Evolutionary conservation across 1,284 basidiomycete species (phyloP).

Genomic region (Phellopilus nigrolimitatus): DNA sequence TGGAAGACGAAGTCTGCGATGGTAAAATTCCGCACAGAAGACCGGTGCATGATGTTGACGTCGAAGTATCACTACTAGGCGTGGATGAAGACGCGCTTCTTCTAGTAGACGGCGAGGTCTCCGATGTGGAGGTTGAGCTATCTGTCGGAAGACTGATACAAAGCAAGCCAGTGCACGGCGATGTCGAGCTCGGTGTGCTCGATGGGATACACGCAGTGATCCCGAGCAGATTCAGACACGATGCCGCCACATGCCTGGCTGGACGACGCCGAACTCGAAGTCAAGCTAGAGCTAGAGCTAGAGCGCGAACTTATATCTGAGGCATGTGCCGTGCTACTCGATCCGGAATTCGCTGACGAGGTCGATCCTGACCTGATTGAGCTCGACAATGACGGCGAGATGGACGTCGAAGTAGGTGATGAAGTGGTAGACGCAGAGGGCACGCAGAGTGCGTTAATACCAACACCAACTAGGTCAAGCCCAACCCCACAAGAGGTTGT

Average conservation of each 20-base stretch:
- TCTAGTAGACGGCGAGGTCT: neutral
- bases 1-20: no score
- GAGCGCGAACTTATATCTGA: neutral
- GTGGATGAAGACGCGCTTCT: neutral
- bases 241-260: conserved; percentile 1
- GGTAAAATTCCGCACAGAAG: neutral
- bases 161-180: no score
- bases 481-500: conserved; percentile 9
- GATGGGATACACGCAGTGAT: conserved; percentile 5
- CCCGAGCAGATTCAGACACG: conserved; percentile 11
- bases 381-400: neutral
- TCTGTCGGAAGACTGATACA: no score
- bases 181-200: neutral
- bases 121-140: no score
- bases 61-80: neutral
- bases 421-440: neutral
- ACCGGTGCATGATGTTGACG: neutral
- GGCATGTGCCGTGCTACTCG: neutral
- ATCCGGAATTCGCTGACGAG: neutral
- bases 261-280: neutral
- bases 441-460: neutral
- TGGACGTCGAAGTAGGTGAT: neutral
- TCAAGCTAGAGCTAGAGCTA: neutral
- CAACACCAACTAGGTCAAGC: neutral
- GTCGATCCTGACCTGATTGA: no score